These are phyloP conservation scores for Solanum stenotomum DNA, from an alignment of 257 asterid genomes.

Conservation along the genomic window DNA sequence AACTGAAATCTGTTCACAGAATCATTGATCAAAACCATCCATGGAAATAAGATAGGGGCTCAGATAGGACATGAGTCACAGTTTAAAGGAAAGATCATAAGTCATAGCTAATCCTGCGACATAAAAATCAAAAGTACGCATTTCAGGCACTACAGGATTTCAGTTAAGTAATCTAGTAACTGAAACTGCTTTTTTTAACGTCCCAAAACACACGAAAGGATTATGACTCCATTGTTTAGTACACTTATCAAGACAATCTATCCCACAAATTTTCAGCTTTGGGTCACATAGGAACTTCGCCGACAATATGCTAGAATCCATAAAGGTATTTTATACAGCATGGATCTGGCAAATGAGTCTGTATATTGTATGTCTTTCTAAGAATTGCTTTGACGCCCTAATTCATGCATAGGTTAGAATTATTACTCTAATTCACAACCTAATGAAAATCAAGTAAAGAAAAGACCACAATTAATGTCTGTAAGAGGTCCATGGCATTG, in stretches of 20 bases:
- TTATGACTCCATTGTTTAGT: background rate
- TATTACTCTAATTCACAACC: background rate
- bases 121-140: background rate
- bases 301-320: background rate
- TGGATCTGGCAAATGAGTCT: background rate
- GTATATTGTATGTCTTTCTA: background rate
- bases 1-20: slow-evolving; percentile 45
- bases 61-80: background rate
- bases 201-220: background rate
- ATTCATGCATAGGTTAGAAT: background rate
- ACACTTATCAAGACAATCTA: background rate
- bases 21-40: slow-evolving; percentile 15
- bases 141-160: background rate
- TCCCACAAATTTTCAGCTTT: background rate
- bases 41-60: background rate
- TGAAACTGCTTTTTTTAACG: background rate
- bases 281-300: background rate
- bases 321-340: background rate
- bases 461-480: background rate
- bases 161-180: background rate
- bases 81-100: background rate
- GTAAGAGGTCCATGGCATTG: background rate
- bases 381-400: background rate
- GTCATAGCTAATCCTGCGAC: background rate
- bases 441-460: background rate